phyloP scores from a whole-genome alignment of 768 basidiomycete species.

The Lactarius trivialis region DNA sequence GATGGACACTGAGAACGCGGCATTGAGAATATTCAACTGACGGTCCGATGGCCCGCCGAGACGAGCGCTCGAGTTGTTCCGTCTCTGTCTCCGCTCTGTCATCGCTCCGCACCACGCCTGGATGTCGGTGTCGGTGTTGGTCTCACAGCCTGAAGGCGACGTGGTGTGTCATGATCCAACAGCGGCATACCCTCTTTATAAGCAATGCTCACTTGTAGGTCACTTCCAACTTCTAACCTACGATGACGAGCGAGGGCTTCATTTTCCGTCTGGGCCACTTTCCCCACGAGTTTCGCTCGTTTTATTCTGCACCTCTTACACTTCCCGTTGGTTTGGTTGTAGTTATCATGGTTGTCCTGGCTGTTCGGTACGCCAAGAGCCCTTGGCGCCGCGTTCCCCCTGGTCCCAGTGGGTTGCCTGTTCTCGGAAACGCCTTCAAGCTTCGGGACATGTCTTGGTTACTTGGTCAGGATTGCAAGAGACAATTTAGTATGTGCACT shows the following conservation, averaged over 20 bases:
- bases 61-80: no score
- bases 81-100: no score
- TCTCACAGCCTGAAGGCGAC: no score
- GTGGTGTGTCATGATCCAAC: neutral
- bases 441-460: slow-evolving; percentile 3
- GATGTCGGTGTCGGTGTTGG: no score
- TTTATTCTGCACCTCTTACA: neutral
- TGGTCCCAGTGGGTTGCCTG: neutral
- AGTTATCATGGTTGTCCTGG: neutral
- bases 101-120: no score
- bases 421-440: neutral
- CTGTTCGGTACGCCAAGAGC: neutral
- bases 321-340: neutral
- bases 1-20: no score
- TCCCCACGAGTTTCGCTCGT: neutral
- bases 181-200: neutral
- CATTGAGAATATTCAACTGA: no score
- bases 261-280: neutral
- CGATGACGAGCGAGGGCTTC: neutral
- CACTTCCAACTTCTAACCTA: neutral
- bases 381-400: slow-evolving; percentile 9
- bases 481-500: neutral
- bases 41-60: neutral
- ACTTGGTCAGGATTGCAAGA: neutral
- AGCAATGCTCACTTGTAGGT: neutral